Evolutionary conservation across 495 filamentous ascomycete species (phyloP), one percentile per base, ranked within the genome.

Genomic region (Daldinia decipiens): DNA sequence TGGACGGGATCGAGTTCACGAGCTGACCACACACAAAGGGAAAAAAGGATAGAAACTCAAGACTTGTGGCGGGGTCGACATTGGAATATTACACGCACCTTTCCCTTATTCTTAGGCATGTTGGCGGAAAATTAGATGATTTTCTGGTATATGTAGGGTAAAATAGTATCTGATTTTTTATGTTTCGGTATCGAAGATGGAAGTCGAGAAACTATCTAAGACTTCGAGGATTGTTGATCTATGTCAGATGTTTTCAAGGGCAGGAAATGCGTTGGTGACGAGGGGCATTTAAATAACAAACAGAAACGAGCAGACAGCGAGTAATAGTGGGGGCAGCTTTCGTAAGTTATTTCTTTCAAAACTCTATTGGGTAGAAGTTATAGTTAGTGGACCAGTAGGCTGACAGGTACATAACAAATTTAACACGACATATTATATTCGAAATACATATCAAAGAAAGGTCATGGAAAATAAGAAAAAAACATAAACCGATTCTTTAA

Each of bases 101-200:
- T 97, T 91, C 93, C 93, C 90, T 97, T 97, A 79, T 97, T 97
- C 93, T 97, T 97, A 78, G 93, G 93, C 93, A 97, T 97, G 70
- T 81, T 88, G 86, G 32, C 66, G 31, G 59, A 43, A 36, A 27
- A 55, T 26, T 72, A 60, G 17, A 29, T 26, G 21, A 3, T 21
- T 13, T 26, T 38, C 39, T 50, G 40, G 29, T 56, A 39, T 34
- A 21, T 11, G 7, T 39, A 13, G 29, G 12, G n/a, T 32, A 21
- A 31, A 34, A 45, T 21, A 27, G 24, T 27, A 55, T 57, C 12
- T 32, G 31, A 59, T 64, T 29, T 21, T 52, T 8, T 53, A 58
- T 56, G 32, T 21, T 59, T 9, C 7, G 12, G 12, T 50, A 17
- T 61, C 27, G 58, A 19, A 43, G 36, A 63, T 40, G 6, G 38